A percentile compares a stretch with the other conserved stretches of the same genome.
Conservation (phyloP, 176 grass and related monocot genomes). For the Aegilops bicornis region DNA sequence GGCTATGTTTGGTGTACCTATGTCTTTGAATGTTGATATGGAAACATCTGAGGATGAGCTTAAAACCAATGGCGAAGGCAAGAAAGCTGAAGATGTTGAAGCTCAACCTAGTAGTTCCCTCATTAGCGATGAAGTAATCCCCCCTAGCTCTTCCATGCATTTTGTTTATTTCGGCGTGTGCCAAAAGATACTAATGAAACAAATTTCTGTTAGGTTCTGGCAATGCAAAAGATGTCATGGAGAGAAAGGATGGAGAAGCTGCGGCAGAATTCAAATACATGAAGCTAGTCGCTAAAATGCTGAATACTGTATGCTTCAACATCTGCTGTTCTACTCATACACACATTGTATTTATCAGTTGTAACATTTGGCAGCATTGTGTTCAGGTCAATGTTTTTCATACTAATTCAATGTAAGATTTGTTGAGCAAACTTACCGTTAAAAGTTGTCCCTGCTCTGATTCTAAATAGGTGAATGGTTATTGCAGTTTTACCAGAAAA, state of each 20-base stretch:
- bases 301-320: neutral
- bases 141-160: neutral
- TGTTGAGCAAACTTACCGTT: neutral
- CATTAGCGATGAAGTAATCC: slow-evolving; percentile 62
- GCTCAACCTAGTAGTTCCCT: slow-evolving; percentile 41
- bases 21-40: slow-evolving; percentile 36
- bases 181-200: slow-evolving; percentile 23
- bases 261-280: slow-evolving; percentile 49
- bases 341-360: slow-evolving; percentile 6
- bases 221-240: slow-evolving; percentile 84
- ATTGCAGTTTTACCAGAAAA: neutral
- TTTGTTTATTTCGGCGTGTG: slow-evolving; percentile 6
- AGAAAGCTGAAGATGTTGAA: slow-evolving; percentile 28
- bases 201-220: slow-evolving; percentile 48
- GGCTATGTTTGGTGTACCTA: slow-evolving; percentile 85
- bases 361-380: neutral
- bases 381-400: neutral
- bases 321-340: neutral
- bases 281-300: slow-evolving; percentile 19
- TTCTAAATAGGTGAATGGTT: neutral
- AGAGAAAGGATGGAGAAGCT: slow-evolving; percentile 69
- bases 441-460: neutral
- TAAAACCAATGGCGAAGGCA: slow-evolving; percentile 27
- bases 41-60: slow-evolving; percentile 32
- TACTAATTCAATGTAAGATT: slow-evolving; percentile 9